Conservation (phyloP, 202 grass and related monocot species). For the Eragrostis tef region DNA sequence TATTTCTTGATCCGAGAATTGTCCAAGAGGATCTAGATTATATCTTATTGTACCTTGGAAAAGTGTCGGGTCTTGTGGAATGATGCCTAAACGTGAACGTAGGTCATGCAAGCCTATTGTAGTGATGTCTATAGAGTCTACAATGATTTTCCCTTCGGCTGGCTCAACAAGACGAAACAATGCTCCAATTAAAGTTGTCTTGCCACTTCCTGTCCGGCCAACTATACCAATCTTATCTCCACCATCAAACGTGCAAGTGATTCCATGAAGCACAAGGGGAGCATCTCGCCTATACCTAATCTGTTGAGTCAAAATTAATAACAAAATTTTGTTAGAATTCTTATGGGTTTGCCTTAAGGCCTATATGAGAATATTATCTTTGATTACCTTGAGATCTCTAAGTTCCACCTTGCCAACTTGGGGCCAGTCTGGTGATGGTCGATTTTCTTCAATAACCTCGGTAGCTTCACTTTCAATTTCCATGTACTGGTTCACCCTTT, state of each 20-base stretch:
- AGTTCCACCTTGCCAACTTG: slow-evolving; percentile 70
- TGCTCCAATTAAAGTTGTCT: slow-evolving; percentile 86
- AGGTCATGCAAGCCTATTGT: slow-evolving; percentile 83
- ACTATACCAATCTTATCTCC: slow-evolving; percentile 91
- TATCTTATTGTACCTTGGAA: slow-evolving; percentile 86
- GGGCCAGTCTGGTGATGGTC: slow-evolving; percentile 73
- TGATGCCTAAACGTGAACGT: slow-evolving; percentile 83
- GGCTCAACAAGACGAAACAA: slow-evolving; percentile 92
- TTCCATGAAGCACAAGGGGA: slow-evolving; percentile 73
- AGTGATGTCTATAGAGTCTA: slow-evolving; percentile 72
- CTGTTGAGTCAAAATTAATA: slow-evolving; percentile 57
- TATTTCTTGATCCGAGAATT: slow-evolving; percentile 76
- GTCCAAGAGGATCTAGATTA: slow-evolving; percentile 75
- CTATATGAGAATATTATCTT: not conserved
- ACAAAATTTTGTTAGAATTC: not conserved
- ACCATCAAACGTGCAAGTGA: slow-evolving; percentile 81
- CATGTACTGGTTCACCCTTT: slow-evolving; percentile 96
- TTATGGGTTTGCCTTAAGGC: no score
- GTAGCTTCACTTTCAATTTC: slow-evolving; percentile 71
- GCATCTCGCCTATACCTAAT: slow-evolving; percentile 74
- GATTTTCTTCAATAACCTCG: slow-evolving; percentile 66
- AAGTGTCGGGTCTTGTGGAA: slow-evolving; percentile 92
- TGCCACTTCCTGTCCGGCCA: slow-evolving; percentile 88
- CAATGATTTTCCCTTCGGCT: slow-evolving; percentile 70
- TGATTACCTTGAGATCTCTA: slow-evolving; percentile 72